Conservation (phyloP, 768 basidiomycete genomes). For the Mycena chlorophos region DNA sequence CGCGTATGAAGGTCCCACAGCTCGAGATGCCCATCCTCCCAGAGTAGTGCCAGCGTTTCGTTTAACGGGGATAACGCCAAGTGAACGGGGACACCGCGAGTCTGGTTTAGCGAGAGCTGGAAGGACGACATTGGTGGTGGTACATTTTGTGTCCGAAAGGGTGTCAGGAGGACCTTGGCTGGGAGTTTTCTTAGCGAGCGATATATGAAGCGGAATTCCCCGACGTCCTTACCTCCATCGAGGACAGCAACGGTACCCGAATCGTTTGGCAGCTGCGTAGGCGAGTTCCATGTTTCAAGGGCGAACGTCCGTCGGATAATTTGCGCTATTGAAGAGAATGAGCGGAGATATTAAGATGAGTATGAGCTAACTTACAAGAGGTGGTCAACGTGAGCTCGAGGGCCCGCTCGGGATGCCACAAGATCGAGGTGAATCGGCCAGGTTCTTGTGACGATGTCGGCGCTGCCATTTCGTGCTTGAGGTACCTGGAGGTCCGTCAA, state of each 20-base stretch:
- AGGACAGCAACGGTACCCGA: slow-evolving; percentile 87
- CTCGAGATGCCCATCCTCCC: slow-evolving; percentile 67
- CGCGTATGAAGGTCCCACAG: slow-evolving; percentile 72
- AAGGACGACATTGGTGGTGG: slow-evolving; percentile 97
- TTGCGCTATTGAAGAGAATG: slow-evolving; percentile 37
- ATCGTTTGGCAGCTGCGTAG: slow-evolving; percentile 60
- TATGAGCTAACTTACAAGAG: slow-evolving; percentile 45
- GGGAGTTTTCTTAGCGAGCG: slow-evolving; percentile 4
- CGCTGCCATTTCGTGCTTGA: slow-evolving; percentile 83
- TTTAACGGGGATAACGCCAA: slow-evolving; percentile 55
- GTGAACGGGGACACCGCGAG: slow-evolving; percentile 65
- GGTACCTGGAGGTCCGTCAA: slow-evolving; percentile 57
- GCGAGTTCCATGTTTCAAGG: slow-evolving; percentile 78
- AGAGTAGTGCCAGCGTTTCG: slow-evolving; percentile 67
- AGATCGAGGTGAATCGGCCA: slow-evolving; percentile 67
- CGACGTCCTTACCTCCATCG: slow-evolving; percentile 74
- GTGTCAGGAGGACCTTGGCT: slow-evolving; percentile 82
- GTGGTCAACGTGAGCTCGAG: slow-evolving; percentile 68
- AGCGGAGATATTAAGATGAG: neutral
- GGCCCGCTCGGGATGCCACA: slow-evolving; percentile 87
- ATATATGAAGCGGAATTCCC: neutral
- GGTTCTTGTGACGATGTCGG: slow-evolving; percentile 34
- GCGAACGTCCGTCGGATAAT: slow-evolving; percentile 62
- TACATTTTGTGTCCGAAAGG: slow-evolving; percentile 90
- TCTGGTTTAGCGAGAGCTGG: slow-evolving; percentile 35